phyloP scores from a whole-genome alignment of 1,284 basidiomycete genomes.

The Calocybe gambosa region DNA sequence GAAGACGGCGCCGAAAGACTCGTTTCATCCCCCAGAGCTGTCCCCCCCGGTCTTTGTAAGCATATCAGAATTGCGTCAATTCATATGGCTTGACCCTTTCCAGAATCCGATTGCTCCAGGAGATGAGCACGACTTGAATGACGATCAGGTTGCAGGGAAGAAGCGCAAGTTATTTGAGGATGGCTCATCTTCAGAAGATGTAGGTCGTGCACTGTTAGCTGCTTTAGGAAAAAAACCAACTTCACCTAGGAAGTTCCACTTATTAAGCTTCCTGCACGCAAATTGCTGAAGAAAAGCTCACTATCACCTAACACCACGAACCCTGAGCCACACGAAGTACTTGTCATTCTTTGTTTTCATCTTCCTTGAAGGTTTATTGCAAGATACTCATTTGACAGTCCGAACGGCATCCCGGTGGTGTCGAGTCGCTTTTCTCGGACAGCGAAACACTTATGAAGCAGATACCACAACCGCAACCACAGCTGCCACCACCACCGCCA shows the following conservation, averaged over 20 bases:
- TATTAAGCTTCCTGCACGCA: constrained; percentile 8
- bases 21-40: neutral
- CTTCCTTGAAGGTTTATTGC: neutral
- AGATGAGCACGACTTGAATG: constrained; percentile 7
- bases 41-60: neutral
- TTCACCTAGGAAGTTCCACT: constrained; percentile 11
- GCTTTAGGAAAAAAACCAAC: neutral
- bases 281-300: constrained; percentile 8
- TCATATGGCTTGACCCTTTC: neutral
- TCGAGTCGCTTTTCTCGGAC: constrained; percentile 20
- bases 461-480: constrained; percentile 3
- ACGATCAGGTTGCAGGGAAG: constrained; percentile 10
- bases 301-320: neutral
- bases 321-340: neutral
- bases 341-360: neutral
- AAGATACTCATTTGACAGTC: neutral
- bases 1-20: constrained; percentile 10
- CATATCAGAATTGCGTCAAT: neutral
- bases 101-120: constrained; percentile 6
- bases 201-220: constrained; percentile 3
- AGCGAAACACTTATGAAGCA: neutral
- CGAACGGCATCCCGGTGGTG: neutral
- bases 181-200: constrained; percentile 18
- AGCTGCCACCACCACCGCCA: constrained; percentile 7
- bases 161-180: constrained; percentile 13